Percentiles rank a stretch among this genome's conserved stretches.
Evolutionary conservation across 495 filamentous ascomycete genomes (phyloP).

Genomic region (Talaromyces adpressus): DNA sequence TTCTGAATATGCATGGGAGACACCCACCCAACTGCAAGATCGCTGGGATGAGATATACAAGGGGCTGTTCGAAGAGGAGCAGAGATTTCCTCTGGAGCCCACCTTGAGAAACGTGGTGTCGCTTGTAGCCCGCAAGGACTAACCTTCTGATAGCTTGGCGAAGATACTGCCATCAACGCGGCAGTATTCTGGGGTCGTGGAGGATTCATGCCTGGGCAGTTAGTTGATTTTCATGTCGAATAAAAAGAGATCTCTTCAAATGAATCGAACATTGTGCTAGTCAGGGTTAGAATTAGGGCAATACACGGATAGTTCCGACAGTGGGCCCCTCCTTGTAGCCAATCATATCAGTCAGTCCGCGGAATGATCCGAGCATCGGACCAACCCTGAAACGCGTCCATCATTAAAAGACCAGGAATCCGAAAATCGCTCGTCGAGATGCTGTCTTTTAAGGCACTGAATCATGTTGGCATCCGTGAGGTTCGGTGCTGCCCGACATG

Average conservation of each 20-base stretch:
- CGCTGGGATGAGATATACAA: slow-evolving; percentile 48
- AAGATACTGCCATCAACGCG: background rate
- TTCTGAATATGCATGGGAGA: slow-evolving; percentile 48
- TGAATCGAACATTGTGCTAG: no score
- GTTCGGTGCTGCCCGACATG: no score
- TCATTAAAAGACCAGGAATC: no score
- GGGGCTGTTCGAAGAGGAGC: slow-evolving; percentile 39
- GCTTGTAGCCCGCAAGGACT: background rate
- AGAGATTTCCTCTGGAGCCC: slow-evolving; percentile 49
- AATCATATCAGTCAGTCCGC: no score
- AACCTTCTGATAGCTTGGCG: background rate
- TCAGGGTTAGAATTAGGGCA: no score
- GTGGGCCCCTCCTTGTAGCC: no score
- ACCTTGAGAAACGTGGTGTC: slow-evolving; percentile 26
- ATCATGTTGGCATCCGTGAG: no score
- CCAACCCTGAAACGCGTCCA: no score
- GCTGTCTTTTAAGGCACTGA: no score
- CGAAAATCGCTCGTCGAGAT: no score
- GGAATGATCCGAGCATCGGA: no score
- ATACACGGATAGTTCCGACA: no score
- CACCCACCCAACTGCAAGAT: slow-evolving; percentile 36
- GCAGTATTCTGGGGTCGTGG: background rate
- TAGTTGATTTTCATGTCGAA: background rate
- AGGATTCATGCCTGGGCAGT: background rate
- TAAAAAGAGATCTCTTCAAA: background rate